phyloP scores from a whole-genome alignment of 1,284 basidiomycete genomes.

The Lentinus polychrous region DNA sequence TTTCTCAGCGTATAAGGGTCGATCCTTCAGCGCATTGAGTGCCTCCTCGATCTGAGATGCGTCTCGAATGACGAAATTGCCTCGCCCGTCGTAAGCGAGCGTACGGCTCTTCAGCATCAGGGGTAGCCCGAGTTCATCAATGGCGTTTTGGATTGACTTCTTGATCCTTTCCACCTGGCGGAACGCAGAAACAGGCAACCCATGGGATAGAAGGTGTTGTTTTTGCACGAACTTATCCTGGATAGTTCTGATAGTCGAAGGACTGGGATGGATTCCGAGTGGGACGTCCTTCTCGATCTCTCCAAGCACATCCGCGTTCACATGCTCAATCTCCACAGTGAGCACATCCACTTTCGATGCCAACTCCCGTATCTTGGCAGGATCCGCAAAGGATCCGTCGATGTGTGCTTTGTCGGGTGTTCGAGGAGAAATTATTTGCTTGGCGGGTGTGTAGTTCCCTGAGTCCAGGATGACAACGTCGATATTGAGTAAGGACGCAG shows the following conservation, averaged over 20 bases:
- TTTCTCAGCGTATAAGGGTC: slow-evolving; percentile 86
- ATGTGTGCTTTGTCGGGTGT: slow-evolving; percentile 55
- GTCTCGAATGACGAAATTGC: slow-evolving; percentile 79
- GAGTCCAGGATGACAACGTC: slow-evolving; percentile 86
- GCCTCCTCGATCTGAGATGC: slow-evolving; percentile 53
- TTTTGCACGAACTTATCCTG: slow-evolving; percentile 97
- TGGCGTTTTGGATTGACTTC: slow-evolving; percentile 52
- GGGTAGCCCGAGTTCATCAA: slow-evolving; percentile 68
- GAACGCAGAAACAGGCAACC: slow-evolving; percentile 75
- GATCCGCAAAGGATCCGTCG: slow-evolving; percentile 86
- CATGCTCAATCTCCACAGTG: slow-evolving; percentile 98
- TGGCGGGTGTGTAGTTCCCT: slow-evolving; percentile 79
- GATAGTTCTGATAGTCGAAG: slow-evolving; percentile 81
- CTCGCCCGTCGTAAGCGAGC: slow-evolving; percentile 93
- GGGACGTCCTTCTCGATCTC: slow-evolving; percentile 47
- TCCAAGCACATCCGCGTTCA: slow-evolving; percentile 76
- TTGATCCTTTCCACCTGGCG: slow-evolving; percentile 48
- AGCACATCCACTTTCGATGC: slow-evolving; percentile 82
- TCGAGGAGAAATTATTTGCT: slow-evolving; percentile 73
- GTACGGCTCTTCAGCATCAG: slow-evolving; percentile 96
- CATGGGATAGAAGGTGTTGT: slow-evolving; percentile 55
- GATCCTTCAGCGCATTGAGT: slow-evolving; percentile 56
- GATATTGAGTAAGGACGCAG: slow-evolving; percentile 86
- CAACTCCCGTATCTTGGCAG: slow-evolving; percentile 75
- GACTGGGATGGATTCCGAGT: slow-evolving; percentile 79